These are phyloP conservation scores for Magnaporthiopsis rhizophila DNA, from an alignment of 2,329 filamentous ascomycete genomes.

Conservation along the genomic window DNA sequence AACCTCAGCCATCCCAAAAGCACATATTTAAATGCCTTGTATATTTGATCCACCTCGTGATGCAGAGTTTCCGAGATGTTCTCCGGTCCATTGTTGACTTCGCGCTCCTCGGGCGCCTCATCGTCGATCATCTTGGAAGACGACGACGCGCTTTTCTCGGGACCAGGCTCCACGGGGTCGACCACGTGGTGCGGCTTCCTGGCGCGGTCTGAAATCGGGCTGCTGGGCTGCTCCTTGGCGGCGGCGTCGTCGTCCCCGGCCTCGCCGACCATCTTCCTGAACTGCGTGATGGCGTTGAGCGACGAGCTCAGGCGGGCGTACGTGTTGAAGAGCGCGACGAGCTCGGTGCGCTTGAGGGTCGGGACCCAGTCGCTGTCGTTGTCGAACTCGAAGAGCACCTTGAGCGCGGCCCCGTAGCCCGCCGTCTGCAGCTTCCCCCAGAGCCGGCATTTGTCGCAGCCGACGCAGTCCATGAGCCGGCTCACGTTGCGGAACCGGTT, in stretches of 20 bases:
- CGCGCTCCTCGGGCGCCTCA: conserved; percentile 26
- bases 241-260: conserved; percentile 20
- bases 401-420: conserved; percentile 89
- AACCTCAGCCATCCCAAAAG: conserved; percentile 61
- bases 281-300: conserved; percentile 64
- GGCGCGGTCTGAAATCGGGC: conserved; percentile 26
- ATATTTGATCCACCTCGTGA: conserved; percentile 57
- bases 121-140: conserved; percentile 27
- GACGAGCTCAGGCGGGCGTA: conserved; percentile 80
- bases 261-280: conserved; percentile 49
- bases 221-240: conserved; percentile 16
- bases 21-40: conserved; percentile 56
- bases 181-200: conserved; percentile 37
- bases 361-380: conserved; percentile 45
- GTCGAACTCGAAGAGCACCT: conserved; percentile 93
- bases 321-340: conserved; percentile 92
- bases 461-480: conserved; percentile 96
- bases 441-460: conserved; percentile 95
- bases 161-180: conserved; percentile 8
- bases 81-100: conserved; percentile 26
- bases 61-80: conserved; percentile 50
- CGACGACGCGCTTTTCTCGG: not conserved
- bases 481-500: conserved; percentile 96
- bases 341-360: conserved; percentile 74
- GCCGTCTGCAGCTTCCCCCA: conserved; percentile 97